These are phyloP conservation scores for Fraxinus sp. DNA, from an alignment of 305 asterid genomes.

Conservation along the genomic window DNA sequence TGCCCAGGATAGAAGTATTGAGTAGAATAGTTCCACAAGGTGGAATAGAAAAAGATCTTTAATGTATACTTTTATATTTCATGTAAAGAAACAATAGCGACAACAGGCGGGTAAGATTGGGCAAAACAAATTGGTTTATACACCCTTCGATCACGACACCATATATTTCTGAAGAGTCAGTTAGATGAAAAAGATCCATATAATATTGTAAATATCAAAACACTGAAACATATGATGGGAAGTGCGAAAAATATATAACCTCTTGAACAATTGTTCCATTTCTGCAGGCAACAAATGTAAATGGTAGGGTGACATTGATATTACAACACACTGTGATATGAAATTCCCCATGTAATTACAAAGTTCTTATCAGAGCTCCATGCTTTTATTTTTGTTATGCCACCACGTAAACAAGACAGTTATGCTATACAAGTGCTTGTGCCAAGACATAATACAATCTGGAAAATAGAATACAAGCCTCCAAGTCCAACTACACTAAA, in stretches of 20 bases:
- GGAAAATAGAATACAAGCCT: conserved; percentile 6
- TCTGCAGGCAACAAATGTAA: not conserved
- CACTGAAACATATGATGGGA: not conserved
- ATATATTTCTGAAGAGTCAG: not conserved
- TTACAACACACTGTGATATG: not conserved
- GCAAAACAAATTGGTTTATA: conserved; percentile 2
- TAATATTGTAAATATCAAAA: not conserved
- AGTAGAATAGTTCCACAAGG: not conserved
- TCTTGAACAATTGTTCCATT: not conserved
- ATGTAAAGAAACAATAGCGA: not conserved
- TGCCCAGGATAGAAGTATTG: not conserved
- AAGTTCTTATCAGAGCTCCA: not conserved
- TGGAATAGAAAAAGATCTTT: conserved; percentile 7
- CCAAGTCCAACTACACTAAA: conserved; percentile 5
- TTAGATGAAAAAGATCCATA: not conserved
- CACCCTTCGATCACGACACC: not conserved
- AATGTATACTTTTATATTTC: not conserved
- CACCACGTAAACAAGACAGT: not conserved
- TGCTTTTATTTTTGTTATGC: not conserved
- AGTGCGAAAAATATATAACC: not conserved
- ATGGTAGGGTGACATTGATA: not conserved
- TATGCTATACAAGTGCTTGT: not conserved
- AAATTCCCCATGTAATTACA: not conserved
- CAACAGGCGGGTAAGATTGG: not conserved
- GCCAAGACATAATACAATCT: not conserved